These are phyloP conservation scores for Neurospora sp. DNA, from an alignment of 495 filamentous ascomycete species.

Conservation along the genomic window DNA sequence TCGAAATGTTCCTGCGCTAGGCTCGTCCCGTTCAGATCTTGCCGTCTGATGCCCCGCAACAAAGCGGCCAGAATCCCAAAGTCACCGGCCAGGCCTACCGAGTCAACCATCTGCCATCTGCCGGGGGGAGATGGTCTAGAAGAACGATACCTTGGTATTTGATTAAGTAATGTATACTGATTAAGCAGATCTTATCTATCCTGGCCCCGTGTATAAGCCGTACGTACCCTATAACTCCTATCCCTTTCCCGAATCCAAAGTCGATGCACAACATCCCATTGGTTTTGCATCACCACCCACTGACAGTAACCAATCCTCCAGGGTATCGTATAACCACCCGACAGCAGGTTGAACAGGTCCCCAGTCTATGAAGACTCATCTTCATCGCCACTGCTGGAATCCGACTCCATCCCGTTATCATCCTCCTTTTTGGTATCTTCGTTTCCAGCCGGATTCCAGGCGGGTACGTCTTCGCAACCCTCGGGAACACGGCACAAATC, in stretches of 20 bases:
- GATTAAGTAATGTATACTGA: neutral
- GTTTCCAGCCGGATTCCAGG: conserved; percentile 18
- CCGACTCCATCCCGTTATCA: conserved; percentile 11
- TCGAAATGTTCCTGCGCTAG: neutral
- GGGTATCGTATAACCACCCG: neutral
- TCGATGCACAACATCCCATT: neutral
- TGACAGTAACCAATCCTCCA: neutral
- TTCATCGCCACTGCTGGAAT: conserved; percentile 25
- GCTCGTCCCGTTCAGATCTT: neutral
- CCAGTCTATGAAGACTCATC: conserved; percentile 2
- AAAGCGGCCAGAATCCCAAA: neutral
- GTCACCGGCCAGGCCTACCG: neutral
- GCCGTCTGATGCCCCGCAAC: neutral
- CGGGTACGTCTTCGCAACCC: conserved; percentile 46
- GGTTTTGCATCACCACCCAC: neutral
- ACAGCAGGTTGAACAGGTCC: neutral
- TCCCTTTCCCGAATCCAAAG: neutral
- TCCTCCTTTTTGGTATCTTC: conserved; percentile 2
- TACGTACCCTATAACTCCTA: neutral
- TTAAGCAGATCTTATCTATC: neutral
- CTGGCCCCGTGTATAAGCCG: neutral
- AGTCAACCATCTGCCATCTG: neutral
- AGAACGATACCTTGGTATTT: neutral
- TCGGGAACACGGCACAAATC: conserved; percentile 50
- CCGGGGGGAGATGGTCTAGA: neutral